Conservation (phyloP, 2,329 filamentous ascomycete genomes). For the Penicillium oxalicum region DNA sequence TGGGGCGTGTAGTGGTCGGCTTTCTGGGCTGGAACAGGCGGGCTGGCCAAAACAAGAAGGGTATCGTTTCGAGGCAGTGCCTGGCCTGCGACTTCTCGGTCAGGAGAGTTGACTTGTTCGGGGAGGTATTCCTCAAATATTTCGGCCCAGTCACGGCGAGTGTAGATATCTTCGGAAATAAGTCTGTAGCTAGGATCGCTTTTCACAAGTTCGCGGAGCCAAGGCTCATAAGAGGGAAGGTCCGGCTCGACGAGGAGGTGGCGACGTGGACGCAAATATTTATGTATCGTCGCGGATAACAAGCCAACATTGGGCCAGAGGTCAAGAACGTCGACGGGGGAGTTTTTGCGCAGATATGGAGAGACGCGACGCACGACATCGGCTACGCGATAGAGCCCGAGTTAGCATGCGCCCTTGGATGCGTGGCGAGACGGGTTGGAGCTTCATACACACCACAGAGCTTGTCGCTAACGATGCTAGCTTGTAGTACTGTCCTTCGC, state of each 20-base stretch:
- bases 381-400: constrained; percentile 39
- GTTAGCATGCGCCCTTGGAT: background rate
- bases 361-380: constrained; percentile 66
- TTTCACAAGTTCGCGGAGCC: constrained; percentile 55
- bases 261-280: constrained; percentile 66
- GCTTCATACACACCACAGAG: constrained; percentile 29
- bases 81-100: constrained; percentile 28
- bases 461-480: constrained; percentile 27
- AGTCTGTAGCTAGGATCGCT: constrained; percentile 46
- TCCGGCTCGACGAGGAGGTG: constrained; percentile 80
- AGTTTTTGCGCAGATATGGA: constrained; percentile 61
- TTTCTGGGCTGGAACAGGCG: constrained; percentile 51
- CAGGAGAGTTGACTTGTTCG: constrained; percentile 44
- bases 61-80: constrained; percentile 59
- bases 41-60: constrained; percentile 66
- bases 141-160: constrained; percentile 51
- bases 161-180: constrained; percentile 50
- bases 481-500: constrained; percentile 1
- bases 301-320: constrained; percentile 74
- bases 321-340: constrained; percentile 79
- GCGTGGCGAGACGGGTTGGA: background rate
- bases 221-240: constrained; percentile 50
- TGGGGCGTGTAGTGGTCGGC: constrained; percentile 45
- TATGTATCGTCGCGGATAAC: constrained; percentile 72
- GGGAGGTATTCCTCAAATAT: constrained; percentile 41